phyloP scores from a whole-genome alignment of 164 flowering plant genomes.

The Chimonanthus salicifolius region DNA sequence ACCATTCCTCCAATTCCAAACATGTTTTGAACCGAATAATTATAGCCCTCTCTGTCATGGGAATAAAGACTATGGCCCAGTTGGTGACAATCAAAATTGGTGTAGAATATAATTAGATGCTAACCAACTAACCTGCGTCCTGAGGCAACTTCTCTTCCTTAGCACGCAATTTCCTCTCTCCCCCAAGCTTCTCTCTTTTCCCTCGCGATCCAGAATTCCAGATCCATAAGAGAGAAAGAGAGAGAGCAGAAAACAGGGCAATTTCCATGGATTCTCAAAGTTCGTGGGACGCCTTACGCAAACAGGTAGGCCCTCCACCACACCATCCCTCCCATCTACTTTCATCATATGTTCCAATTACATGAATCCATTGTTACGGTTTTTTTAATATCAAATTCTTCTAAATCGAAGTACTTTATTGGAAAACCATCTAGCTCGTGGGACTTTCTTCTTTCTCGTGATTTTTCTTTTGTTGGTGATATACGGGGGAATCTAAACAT shows the following conservation, averaged over 20 bases:
- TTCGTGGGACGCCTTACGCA: conserved; percentile 79
- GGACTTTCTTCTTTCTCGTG: neutral
- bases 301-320: conserved; percentile 40
- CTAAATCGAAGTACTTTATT: neutral
- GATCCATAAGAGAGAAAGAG: conserved; percentile 2
- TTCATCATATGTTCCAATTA: neutral
- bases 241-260: neutral
- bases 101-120: no score
- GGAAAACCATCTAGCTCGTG: neutral
- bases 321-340: neutral
- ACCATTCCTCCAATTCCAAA: no score
- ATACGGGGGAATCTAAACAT: neutral
- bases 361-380: neutral
- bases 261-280: conserved; percentile 53
- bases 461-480: neutral
- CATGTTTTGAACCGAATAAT: no score
- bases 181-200: neutral
- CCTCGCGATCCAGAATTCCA: conserved; percentile 1
- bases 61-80: no score
- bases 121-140: neutral
- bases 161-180: conserved; percentile 1
- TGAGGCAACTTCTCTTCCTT: conserved; percentile 1
- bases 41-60: no score
- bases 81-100: no score
- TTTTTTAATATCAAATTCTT: neutral